phyloP scores from a whole-genome alignment of 495 filamentous ascomycete species.

The Hypoxylon lienhwacheense region DNA sequence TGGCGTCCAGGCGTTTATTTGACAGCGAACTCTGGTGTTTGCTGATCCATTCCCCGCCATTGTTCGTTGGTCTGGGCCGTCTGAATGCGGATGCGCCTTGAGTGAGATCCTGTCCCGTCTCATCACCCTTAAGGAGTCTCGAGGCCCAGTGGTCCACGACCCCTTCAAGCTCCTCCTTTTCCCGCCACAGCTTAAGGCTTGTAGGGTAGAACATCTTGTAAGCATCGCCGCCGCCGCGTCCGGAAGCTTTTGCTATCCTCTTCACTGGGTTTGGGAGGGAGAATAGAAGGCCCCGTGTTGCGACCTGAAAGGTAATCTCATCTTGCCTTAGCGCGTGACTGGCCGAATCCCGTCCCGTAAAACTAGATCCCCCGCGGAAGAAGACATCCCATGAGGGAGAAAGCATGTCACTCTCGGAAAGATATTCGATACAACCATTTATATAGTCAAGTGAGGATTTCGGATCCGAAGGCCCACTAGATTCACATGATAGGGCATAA shows the following conservation, averaged over 20 bases:
- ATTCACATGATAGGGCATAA: constrained; percentile 79
- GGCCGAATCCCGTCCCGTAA: constrained; percentile 54
- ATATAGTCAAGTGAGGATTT: constrained; percentile 65
- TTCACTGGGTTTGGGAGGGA: constrained; percentile 83
- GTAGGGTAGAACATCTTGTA: constrained; percentile 88
- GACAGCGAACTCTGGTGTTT: constrained; percentile 29
- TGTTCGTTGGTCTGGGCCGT: constrained; percentile 30
- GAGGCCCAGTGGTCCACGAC: constrained; percentile 68
- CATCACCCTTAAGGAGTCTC: constrained; percentile 55
- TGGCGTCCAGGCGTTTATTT: constrained; percentile 15
- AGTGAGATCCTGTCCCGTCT: constrained; percentile 37
- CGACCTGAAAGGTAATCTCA: constrained; percentile 88
- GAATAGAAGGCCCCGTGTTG: constrained; percentile 79
- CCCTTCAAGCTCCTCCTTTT: constrained; percentile 75
- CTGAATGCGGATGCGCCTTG: constrained; percentile 49
- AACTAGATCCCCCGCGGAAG: constrained; percentile 46
- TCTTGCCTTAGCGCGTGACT: constrained; percentile 81
- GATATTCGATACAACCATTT: constrained; percentile 71
- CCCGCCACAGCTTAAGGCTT: constrained; percentile 72
- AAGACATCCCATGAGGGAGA: constrained; percentile 61
- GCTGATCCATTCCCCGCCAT: constrained; percentile 45
- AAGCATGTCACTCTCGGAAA: constrained; percentile 87
- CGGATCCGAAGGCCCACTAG: constrained; percentile 48
- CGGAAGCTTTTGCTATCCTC: constrained; percentile 52
- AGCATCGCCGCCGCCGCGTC: constrained; percentile 56